Evolutionary conservation across 805 yeast genomes (phyloP), one percentile per base, ranked within the genome.

Genomic region (Zygoascus tannicola): DNA sequence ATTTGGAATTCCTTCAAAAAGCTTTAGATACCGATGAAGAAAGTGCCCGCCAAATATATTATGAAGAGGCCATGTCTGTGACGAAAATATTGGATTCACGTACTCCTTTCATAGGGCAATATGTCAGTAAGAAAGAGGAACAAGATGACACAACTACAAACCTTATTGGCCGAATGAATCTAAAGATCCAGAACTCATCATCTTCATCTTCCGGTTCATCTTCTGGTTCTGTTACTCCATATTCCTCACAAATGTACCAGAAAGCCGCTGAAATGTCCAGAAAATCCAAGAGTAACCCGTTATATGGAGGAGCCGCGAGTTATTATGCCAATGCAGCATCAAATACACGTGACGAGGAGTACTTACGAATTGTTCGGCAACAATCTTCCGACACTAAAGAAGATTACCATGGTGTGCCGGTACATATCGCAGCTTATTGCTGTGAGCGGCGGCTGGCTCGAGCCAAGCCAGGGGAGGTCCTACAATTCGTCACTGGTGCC

Each of bases 331-430:
- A 41, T n/a, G 39, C 26, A 22, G 30, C 20, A 15, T 22, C 37
- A 2, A 14, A 3, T 8, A 41, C 38, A 5, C 33, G 22, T 15
- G 46, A 44, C 22, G 15, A 40, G 7, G 32, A 38, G n/a, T 40
- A 38, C 19, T 12, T 40, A 16, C 21, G 28, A 21, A 30, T 28
- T 30, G 28, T 48, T 16, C 41, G 43, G 22, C 38, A 26, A 8
- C 44, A 50, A 20, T 30, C 50, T 15, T 21, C 52, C 3, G 21
- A 16, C 4, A 37, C 30, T 35, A 7, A 16, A 12, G 40, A 50
- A 4, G 57, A 53, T 38, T 50, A 47, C 32, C 57, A 53, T 35
- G 53, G 52, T 4, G 35, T 50, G 2, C 48, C 57, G 4, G 35
- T 45, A 26, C 22, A 44, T 12, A 37, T 44, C 22, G 56, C 57